Conservation (phyloP, 2,329 filamentous ascomycete genomes). For the Hypoxylon rubiginosum region DNA sequence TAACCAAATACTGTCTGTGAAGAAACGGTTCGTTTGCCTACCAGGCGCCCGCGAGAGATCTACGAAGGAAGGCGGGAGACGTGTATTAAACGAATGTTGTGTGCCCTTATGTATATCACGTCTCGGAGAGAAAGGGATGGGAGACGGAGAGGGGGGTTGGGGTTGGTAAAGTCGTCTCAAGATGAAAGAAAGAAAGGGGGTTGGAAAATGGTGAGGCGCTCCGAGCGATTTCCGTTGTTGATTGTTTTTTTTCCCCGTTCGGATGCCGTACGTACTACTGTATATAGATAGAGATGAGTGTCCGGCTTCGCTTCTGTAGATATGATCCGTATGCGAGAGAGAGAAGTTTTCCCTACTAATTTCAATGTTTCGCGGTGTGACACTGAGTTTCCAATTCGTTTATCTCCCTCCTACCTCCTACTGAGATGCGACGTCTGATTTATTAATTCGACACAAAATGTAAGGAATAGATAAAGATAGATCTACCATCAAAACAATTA, state of each 20-base stretch:
- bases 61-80: constrained; percentile 4
- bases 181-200: not conserved
- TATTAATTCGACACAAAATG: not conserved
- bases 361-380: not conserved
- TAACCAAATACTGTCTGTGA: constrained; percentile 17
- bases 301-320: constrained; percentile 10
- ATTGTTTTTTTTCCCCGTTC: constrained; percentile 30
- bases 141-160: not conserved
- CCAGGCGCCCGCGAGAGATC: constrained; percentile 2
- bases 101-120: not conserved
- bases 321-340: constrained; percentile 18
- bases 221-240: constrained; percentile 22
- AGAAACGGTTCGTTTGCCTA: constrained; percentile 31
- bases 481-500: too few species aligned
- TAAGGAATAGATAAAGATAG: not conserved
- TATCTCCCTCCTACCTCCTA: not conserved
- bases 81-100: not conserved
- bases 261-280: constrained; percentile 24
- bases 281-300: constrained; percentile 27
- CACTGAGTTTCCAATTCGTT: not conserved
- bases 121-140: not conserved
- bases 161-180: not conserved
- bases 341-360: not conserved
- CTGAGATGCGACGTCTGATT: not conserved
- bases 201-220: constrained; percentile 7